Evolutionary conservation across 2,329 filamentous ascomycete species (phyloP).

Genomic region (Periconia digitata): DNA sequence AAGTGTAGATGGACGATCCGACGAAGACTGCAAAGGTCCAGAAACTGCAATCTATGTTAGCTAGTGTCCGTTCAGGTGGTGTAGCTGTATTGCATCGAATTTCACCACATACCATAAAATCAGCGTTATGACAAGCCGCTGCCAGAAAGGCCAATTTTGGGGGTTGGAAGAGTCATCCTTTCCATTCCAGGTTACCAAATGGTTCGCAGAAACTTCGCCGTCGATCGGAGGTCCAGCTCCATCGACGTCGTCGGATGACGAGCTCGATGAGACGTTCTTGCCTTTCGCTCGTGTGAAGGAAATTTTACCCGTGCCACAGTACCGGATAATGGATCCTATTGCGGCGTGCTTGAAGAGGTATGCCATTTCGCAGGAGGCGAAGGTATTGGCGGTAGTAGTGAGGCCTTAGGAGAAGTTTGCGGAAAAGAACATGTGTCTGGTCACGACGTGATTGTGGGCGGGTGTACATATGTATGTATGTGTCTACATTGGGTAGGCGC

Average conservation of each 20-base stretch:
- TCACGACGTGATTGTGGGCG: no score
- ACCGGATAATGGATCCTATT: constrained; percentile 4
- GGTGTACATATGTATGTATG: no score
- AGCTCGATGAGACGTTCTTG: constrained; percentile 5
- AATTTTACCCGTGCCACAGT: constrained; percentile 1
- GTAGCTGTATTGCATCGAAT: no score
- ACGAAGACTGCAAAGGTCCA: constrained; percentile 62
- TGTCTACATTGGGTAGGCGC: no score
- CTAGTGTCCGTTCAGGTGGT: neutral
- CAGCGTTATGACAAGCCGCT: constrained; percentile 36
- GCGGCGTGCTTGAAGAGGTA: constrained; percentile 7
- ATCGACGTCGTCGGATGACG: neutral
- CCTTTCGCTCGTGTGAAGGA: constrained; percentile 1
- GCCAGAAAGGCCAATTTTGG: constrained; percentile 36
- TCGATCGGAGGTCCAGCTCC: neutral
- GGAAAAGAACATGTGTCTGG: no score
- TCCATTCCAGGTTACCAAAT: constrained; percentile 34
- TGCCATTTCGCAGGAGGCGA: neutral
- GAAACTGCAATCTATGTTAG: neutral
- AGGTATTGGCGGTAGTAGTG: neutral
- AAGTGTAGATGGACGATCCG: constrained; percentile 54
- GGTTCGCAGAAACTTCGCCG: neutral
- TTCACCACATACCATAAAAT: constrained; percentile 18
- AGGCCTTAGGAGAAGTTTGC: no score
- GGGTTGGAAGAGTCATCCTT: constrained; percentile 40